Base-by-base conservation (phyloP, 2,329 filamentous ascomycete species). In the Onygenales sp. region DNA sequence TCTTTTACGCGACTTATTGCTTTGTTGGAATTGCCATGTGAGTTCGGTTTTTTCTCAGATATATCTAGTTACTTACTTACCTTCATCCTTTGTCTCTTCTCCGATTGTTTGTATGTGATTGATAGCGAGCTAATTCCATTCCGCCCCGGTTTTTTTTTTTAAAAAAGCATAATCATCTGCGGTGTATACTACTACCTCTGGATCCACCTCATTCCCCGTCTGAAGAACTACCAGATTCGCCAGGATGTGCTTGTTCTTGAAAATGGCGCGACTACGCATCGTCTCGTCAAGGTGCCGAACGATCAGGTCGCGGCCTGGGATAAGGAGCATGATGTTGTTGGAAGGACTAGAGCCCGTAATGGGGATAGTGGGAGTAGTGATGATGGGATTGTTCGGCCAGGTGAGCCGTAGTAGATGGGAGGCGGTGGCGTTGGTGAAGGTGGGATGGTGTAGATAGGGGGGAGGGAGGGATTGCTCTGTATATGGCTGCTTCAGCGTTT, bases 1-100 rank as follows among this genome's bases (percentile, higher is more conserved):
- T 89, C 66, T 88, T 82, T 80, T 89, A 88, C 58, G 84, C 76
- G 1, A 87, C 84, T 0, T 87, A 88, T 59, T 77, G 79, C 17
- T 78, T 82, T 0, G 77, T 81, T 0, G 84, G 85, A 0, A 76
- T 88, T 54, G 82, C 66, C 21, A 77, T 86, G 79, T 83, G 71
- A 73, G 80, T 78, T 39, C 36, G 13, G 36, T 39, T 39, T 37
- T 37, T 13, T 39, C 36, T 27, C 21, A 27, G 21, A 27, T 27
- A 27, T 27, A 27, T 4, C 21, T 27, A 27, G 21, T 27, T 27
- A 27, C 21, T 17, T 17, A 17, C 17, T 17, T 0, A 17, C 17
- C 17, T 17, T 17, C 21, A 27, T 27, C 4, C 21, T 4, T 27
- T 27, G 21, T 27, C 21, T 27, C 21, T 27, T 4, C 21, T 4